Base-by-base conservation (phyloP, 2,329 filamentous ascomycete species). In the Fusarium subglutinans region DNA sequence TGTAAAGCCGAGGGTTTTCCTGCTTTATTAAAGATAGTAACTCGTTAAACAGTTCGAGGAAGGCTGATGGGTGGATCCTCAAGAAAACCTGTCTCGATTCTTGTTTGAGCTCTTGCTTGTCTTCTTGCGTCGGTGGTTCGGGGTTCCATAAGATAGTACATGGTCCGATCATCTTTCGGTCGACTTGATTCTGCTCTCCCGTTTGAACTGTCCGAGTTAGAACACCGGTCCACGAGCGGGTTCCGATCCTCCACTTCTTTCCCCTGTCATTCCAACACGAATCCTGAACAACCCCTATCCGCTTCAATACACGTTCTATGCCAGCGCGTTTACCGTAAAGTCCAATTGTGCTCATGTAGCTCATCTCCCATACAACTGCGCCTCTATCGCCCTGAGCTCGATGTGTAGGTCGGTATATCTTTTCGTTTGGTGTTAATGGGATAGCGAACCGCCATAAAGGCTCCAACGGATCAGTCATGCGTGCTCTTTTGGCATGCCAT, bases 391-490 rank as follows among this genome's bases (percentile, higher is more conserved):
- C 91, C 59, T 91, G 90, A 28, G 94, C 92, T 73, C 95, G 90
- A 84, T 98, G 95, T 0, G 94, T 96, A 51, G 94, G 90, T 57
- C 96, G 88, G 80, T 98, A 98, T 58, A 92, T 91, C 85, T 99
- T 99, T 79, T 94, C 92, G 35, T 93, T 97, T 0, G 96, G 94
- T 9, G 93, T 94, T 72, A 97, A 82, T 0, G 95, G 94, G 30
- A 98, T 85, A 2, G 94, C 90, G 82, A 98, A 98, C 45, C 95
- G 90, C 96, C 96, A 99, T n/a, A 96, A 83, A 7, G 94, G 92
- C 50, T 92, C 88, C 55, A 89, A 91, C 0, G 94, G 92, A 13
- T 90, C 88, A 2, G 95, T 95, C 93, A 99, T 97, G 69, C 90
- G 93, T 28, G 96, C 94, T 68, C 96, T 88, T 82, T 99, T 99